Evolutionary conservation across 2,329 filamentous ascomycete genomes (phyloP).

Genomic region (Trichoderma hamatum): DNA sequence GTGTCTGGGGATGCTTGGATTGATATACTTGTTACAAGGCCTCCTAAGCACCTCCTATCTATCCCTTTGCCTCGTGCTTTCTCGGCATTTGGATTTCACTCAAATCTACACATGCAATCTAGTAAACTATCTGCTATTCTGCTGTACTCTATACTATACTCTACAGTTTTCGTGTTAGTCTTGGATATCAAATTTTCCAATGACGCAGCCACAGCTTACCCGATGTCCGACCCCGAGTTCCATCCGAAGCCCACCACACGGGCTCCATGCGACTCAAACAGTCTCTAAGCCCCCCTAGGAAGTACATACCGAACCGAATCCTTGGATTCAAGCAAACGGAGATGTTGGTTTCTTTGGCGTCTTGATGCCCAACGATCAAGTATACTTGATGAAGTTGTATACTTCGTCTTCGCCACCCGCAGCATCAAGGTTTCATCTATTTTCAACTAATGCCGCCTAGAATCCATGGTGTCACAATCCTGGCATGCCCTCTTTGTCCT

Average conservation of each 20-base stretch:
- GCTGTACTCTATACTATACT: not conserved
- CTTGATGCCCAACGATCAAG: not conserved
- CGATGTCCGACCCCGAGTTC: slow-evolving; percentile 19
- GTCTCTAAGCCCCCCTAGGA: not conserved
- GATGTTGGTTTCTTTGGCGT: not conserved
- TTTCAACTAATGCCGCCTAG: not conserved
- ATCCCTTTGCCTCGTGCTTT: not conserved
- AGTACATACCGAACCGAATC: not conserved
- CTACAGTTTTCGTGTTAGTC: not conserved
- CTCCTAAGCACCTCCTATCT: not conserved
- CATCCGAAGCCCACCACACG: slow-evolving; percentile 6
- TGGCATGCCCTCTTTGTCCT: not conserved
- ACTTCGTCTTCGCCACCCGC: not conserved
- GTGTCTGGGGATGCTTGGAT: not conserved
- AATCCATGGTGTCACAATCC: not conserved
- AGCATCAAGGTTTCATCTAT: not conserved
- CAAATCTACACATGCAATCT: not conserved
- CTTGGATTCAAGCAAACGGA: not conserved
- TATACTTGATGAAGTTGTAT: not conserved
- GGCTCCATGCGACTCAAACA: not conserved
- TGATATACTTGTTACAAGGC: slow-evolving; percentile 8
- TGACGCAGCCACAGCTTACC: not conserved
- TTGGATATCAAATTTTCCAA: not conserved
- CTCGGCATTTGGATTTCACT: not conserved
- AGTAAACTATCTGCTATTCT: not conserved